These are phyloP conservation scores for Colletotrichum sp. DNA, from an alignment of 2,329 filamentous ascomycete species.

Conservation along the genomic window DNA sequence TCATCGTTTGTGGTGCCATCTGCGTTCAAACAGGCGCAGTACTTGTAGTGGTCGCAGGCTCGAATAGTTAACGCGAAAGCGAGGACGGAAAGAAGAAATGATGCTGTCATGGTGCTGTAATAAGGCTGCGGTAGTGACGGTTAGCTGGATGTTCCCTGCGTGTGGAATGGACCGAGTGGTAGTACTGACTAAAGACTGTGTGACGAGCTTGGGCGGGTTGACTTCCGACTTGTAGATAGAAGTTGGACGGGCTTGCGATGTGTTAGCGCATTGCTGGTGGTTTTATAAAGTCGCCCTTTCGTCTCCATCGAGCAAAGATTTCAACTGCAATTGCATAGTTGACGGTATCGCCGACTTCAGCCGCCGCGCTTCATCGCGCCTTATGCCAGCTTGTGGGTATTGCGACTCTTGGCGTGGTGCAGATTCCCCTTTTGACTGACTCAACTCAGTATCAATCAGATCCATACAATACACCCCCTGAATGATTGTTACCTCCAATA, in stretches of 20 bases:
- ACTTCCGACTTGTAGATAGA: not conserved
- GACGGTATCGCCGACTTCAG: not conserved
- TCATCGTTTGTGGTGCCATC: not conserved
- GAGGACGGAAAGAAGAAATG: not conserved
- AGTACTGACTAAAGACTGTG: not conserved
- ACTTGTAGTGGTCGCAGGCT: not conserved
- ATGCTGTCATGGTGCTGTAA: not conserved
- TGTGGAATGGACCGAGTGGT: not conserved
- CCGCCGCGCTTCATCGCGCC: not conserved
- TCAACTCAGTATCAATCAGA: not conserved
- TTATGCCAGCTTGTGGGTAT: not conserved
- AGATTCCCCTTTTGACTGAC: not conserved
- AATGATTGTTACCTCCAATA: no score
- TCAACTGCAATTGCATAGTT: not conserved
- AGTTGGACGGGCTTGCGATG: not conserved
- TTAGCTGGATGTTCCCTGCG: not conserved
- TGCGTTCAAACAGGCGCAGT: not conserved
- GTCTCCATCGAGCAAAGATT: not conserved
- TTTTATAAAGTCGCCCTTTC: not conserved
- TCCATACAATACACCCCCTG: no score
- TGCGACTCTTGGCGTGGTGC: not conserved
- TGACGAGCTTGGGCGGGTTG: not conserved
- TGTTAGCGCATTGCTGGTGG: not conserved
- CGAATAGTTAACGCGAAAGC: not conserved
- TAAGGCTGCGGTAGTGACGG: not conserved